Conservation (phyloP, 75 land plant genomes). For the Isoetes taiwanensis region DNA sequence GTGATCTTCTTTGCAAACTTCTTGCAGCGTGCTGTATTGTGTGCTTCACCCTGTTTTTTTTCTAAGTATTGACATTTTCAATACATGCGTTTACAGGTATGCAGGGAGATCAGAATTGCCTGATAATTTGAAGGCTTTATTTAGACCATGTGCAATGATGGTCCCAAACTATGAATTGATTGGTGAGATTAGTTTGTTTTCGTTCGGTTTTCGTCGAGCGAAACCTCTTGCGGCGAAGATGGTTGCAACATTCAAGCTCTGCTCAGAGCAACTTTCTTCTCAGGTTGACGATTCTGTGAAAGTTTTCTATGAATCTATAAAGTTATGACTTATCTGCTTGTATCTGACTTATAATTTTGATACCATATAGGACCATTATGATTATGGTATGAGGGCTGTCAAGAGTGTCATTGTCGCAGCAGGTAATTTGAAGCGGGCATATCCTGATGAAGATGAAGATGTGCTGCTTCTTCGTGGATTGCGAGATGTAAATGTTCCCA, state of each 20-base stretch:
- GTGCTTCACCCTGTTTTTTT: not conserved
- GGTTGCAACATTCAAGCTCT: conserved; percentile 33
- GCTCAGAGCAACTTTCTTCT: conserved; percentile 33
- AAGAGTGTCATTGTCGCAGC: conserved; percentile 35
- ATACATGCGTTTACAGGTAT: conserved; percentile 12
- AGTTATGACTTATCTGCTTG: not conserved
- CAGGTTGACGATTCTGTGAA: conserved; percentile 10
- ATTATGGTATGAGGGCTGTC: conserved; percentile 35
- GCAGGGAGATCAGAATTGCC: conserved; percentile 32
- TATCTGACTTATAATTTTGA: not conserved
- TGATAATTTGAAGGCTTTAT: conserved; percentile 28
- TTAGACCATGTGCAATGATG: conserved; percentile 36
- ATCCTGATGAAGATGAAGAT: conserved; percentile 35
- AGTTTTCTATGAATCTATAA: not conserved
- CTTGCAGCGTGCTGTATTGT: too few species aligned
- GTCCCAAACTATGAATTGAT: conserved; percentile 29
- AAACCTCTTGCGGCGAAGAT: conserved; percentile 22
- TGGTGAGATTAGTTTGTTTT: conserved; percentile 31
- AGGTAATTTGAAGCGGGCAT: conserved; percentile 30
- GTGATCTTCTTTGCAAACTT: too few species aligned
- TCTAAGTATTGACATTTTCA: not conserved
- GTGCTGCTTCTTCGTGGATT: conserved; percentile 25
- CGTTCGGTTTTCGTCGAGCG: conserved; percentile 29
- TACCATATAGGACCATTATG: conserved; percentile 21
- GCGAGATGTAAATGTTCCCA: conserved; percentile 30